phyloP scores from a whole-genome alignment of 2,329 filamentous ascomycete genomes.

The Fusarium nelsonii region DNA sequence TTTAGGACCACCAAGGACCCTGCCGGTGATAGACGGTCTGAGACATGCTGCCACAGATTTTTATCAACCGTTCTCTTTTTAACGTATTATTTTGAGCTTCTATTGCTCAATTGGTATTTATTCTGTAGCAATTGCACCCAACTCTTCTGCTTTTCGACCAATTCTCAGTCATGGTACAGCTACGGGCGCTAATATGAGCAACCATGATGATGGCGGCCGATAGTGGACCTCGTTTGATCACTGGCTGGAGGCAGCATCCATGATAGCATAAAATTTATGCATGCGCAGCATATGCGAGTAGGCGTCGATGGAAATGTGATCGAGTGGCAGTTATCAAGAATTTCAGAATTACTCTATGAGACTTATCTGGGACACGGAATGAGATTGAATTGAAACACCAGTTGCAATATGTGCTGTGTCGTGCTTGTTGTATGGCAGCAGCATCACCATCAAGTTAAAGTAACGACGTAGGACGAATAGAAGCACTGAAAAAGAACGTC shows the following conservation, averaged over 20 bases:
- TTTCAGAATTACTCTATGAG: neutral
- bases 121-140: constrained; percentile 4
- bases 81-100: no score
- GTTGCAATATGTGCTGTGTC: neutral
- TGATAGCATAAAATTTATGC: constrained; percentile 18
- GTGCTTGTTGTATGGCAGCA: neutral
- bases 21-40: constrained; percentile 2
- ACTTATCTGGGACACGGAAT: neutral
- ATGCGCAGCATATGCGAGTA: constrained; percentile 22
- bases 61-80: neutral
- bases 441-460: constrained; percentile 11
- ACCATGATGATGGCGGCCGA: constrained; percentile 38
- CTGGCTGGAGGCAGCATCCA: constrained; percentile 2
- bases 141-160: neutral
- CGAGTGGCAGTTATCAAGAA: neutral
- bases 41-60: constrained; percentile 2
- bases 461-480: constrained; percentile 7
- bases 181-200: constrained; percentile 29
- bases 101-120: neutral
- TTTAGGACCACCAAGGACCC: constrained; percentile 22
- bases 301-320: constrained; percentile 11
- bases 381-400: constrained; percentile 1
- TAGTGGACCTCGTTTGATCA: constrained; percentile 33
- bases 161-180: constrained; percentile 19
- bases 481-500: constrained; percentile 14